Evolutionary conservation across 148 eudicot species (phyloP).

Genomic region (Rhododendron ferrugineum): DNA sequence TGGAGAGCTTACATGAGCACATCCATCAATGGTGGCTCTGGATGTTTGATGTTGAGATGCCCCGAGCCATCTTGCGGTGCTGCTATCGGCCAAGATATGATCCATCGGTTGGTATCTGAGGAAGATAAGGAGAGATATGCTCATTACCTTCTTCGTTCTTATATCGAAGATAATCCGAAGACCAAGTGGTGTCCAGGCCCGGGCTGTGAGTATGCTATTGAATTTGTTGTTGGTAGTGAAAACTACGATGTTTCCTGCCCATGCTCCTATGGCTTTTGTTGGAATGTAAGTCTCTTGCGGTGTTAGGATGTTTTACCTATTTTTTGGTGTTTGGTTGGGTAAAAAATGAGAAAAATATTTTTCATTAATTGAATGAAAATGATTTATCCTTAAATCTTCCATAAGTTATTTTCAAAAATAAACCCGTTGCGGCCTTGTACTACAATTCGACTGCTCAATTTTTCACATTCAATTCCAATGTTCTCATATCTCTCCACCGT

Average conservation of each 20-base stretch:
- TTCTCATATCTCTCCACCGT: no score
- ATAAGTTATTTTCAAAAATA: no score
- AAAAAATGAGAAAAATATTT: no score
- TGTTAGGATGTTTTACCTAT: no score
- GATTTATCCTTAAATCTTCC: no score
- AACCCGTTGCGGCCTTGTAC: no score
- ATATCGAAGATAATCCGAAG: constrained; percentile 42
- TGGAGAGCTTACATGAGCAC: constrained; percentile 52
- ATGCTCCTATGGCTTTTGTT: constrained; percentile 57
- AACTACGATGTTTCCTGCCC: constrained; percentile 48
- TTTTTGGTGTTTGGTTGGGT: no score
- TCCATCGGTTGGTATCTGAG: constrained; percentile 28
- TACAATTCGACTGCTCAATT: no score
- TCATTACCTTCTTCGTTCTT: constrained; percentile 44
- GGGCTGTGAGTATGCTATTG: constrained; percentile 60
- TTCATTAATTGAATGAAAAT: no score
- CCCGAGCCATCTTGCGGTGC: constrained; percentile 57
- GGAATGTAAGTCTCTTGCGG: constrained; percentile 25
- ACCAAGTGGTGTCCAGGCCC: constrained; percentile 75
- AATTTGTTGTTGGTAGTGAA: constrained; percentile 42
- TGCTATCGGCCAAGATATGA: constrained; percentile 54
- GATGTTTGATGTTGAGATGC: constrained; percentile 60
- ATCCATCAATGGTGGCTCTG: constrained; percentile 53
- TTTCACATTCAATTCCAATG: no score
- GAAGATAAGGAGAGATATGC: constrained; percentile 42